phyloP scores from a whole-genome alignment of 257 asterid species.

The Solanum etuberosum region DNA sequence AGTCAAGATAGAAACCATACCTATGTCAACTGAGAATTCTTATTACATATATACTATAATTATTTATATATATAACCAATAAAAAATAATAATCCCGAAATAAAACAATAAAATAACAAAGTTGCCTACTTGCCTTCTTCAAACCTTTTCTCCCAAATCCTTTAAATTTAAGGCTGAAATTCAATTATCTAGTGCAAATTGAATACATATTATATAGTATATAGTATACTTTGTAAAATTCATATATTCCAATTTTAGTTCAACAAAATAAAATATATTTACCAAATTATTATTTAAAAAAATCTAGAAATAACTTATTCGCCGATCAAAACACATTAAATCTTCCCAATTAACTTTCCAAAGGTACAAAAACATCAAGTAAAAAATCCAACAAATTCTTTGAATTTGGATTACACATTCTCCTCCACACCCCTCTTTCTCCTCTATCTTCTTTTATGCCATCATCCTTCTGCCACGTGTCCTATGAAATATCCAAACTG shows the following conservation, averaged over 20 bases:
- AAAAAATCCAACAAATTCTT: neutral
- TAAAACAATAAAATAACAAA: neutral
- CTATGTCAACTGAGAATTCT: no score
- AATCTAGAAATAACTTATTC: neutral
- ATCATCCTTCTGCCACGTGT: conserved; percentile 21
- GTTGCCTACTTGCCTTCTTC: neutral
- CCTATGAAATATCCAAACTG: conserved; percentile 27
- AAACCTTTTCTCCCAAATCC: neutral
- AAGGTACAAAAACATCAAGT: neutral
- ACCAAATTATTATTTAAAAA: neutral
- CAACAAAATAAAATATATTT: neutral
- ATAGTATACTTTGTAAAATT: neutral
- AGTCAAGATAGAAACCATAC: no score
- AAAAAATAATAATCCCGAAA: neutral
- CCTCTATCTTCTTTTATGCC: conserved; percentile 21
- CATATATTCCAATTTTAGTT: neutral
- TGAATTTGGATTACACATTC: neutral
- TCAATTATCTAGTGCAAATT: neutral
- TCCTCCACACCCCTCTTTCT: conserved; percentile 6
- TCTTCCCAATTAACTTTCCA: neutral
- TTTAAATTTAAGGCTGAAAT: neutral
- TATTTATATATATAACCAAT: neutral
- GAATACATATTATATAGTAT: neutral
- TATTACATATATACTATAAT: neutral
- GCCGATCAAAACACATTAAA: neutral